A percentile compares a stretch with the other conserved stretches of the same genome.
Conservation (phyloP, 352 stramenopile species). For the Aphanomyces invadans region DNA sequence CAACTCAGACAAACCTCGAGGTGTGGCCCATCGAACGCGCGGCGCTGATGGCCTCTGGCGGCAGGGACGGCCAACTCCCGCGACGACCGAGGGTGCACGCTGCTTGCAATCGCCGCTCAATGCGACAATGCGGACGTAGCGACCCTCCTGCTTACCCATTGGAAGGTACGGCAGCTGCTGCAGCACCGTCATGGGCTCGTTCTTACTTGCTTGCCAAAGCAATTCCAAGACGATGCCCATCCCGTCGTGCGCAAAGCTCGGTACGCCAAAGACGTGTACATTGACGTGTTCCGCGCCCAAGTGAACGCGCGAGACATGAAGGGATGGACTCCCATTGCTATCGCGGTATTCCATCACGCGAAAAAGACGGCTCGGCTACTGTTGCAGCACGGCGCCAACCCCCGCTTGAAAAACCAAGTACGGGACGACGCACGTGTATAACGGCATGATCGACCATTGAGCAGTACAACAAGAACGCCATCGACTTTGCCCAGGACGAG, state of each 20-base stretch:
- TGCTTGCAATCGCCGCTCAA: constrained; percentile 67
- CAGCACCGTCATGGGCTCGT: neutral
- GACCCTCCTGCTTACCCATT: constrained; percentile 50
- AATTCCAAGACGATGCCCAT: constrained; percentile 25
- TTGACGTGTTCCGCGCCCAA: constrained; percentile 50
- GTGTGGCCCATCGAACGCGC: neutral
- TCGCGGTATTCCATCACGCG: constrained; percentile 83
- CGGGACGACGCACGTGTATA: neutral
- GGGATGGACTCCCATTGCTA: constrained; percentile 76
- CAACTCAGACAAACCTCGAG: constrained; percentile 51
- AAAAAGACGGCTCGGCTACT: constrained; percentile 63
- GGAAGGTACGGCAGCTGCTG: constrained; percentile 32
- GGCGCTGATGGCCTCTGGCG: neutral
- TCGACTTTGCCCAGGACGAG: constrained; percentile 84
- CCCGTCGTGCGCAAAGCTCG: constrained; percentile 31
- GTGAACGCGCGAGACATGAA: constrained; percentile 70
- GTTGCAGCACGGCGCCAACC: constrained; percentile 70
- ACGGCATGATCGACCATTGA: neutral
- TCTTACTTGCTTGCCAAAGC: neutral
- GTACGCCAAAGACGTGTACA: constrained; percentile 31
- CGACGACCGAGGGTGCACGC: constrained; percentile 66
- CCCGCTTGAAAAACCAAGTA: constrained; percentile 71
- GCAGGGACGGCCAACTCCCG: constrained; percentile 52
- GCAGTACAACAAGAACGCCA: constrained; percentile 83
- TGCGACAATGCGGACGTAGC: constrained; percentile 59